Evolutionary conservation across 257 asterid species (phyloP), one percentile per base, ranked within the genome.

Genomic region (Scutellaria baicalensis): DNA sequence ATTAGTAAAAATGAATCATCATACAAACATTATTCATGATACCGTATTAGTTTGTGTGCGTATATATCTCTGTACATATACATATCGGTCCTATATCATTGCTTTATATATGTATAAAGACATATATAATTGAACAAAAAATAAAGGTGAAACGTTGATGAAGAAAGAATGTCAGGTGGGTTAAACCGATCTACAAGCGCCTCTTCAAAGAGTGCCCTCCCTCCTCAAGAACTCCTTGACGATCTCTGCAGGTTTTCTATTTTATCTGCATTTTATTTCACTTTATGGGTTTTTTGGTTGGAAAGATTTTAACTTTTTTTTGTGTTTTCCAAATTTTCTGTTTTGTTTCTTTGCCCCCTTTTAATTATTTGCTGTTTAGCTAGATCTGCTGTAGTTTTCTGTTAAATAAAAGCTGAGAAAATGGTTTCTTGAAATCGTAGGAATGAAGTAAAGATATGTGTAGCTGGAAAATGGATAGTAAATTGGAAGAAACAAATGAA

Each of bases 151-250:
- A 63, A 18, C 31, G 39, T 45, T 52, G 77, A 45, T 40, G 65
- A 63, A 35, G 33, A 13, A 47, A 75, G 54, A 57, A 86, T 91
- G 97, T 76, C 89, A 12, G 60, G 82, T 51, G 90, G 86, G 68
- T 77, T 86, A 14, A 65, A 80, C 75, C 86, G 96, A 84, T 83
- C 93, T 73, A 71, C 90, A 33, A 80, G 84, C 73, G 78, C 92
- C 75, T 44, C 90, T 17, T 81, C 86, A 59, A 91, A 94, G 77
- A 84, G 82, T 64, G 85, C 84, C 17, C 93, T 94, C 3, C 99
- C 97, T 75, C 96, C 99, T 64, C 94, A 91, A 79, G 99, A 94
- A 81, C 95, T 91, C 54, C 88, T 91, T 27, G 96, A 91, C 80
- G 97, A 94, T 86, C 96, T 94, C 61, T 94, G 99, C 95, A 94